phyloP scores from a whole-genome alignment of 352 stramenopile genomes.

The Phytopythium cucurbitacearum region DNA sequence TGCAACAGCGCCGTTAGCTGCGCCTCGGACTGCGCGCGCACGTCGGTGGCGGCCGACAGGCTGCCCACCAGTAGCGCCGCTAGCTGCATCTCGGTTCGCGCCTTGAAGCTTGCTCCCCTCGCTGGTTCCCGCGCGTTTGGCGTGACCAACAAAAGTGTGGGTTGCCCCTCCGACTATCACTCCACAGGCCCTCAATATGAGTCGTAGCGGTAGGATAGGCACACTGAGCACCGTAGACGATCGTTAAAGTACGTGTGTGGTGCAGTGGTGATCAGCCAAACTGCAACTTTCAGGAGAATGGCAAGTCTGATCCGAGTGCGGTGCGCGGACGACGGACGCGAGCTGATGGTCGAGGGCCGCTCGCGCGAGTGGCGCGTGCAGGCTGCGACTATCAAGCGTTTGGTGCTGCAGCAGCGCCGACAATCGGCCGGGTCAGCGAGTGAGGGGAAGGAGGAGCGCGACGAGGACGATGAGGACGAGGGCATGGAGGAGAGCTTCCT shows the following conservation, averaged over 20 bases:
- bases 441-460: conserved; percentile 4
- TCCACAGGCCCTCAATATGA: too few relatives aligned
- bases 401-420: conserved; percentile 30
- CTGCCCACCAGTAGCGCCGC: conserved; percentile 50
- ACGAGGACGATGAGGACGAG: conserved; percentile 1
- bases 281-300: not conserved
- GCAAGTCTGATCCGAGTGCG: conserved; percentile 36
- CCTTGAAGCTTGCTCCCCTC: too few relatives aligned
- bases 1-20: conserved; percentile 58
- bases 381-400: conserved; percentile 45
- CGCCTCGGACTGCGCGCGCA: conserved; percentile 57
- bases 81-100: conserved; percentile 18
- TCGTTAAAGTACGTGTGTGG: too few relatives aligned
- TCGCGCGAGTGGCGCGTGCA: conserved; percentile 26
- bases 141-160: too few relatives aligned
- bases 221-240: too few relatives aligned
- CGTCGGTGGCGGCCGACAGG: conserved; percentile 33
- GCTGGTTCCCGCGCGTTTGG: too few relatives aligned
- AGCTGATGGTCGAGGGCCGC: conserved; percentile 39
- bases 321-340: conserved; percentile 45
- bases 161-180: too few relatives aligned
- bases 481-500: conserved; percentile 32
- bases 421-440: conserved; percentile 9
- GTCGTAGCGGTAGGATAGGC: too few relatives aligned
- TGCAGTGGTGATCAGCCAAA: not conserved